Evolutionary conservation across 2,329 filamentous ascomycete genomes (phyloP).

Genomic region (Penicillium rolfsii): DNA sequence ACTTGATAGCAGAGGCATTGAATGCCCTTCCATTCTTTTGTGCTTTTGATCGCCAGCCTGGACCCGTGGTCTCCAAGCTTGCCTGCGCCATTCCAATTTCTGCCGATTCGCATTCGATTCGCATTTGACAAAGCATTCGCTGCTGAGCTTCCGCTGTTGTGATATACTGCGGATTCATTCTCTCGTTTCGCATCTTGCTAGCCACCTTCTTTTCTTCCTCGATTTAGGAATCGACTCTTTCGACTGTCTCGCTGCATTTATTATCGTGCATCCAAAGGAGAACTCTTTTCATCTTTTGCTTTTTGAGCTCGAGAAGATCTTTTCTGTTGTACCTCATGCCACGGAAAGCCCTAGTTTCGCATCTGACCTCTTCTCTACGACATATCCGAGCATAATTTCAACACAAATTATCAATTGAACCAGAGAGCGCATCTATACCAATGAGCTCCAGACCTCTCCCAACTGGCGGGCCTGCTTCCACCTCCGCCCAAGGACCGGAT

Average conservation of each 20-base stretch:
- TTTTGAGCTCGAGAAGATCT: neutral
- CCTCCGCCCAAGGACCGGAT: slow-evolving; percentile 16
- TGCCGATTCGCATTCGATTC: neutral
- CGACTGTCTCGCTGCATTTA: neutral
- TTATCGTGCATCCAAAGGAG: neutral
- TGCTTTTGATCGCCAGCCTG: slow-evolving; percentile 25
- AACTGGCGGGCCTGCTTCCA: slow-evolving; percentile 16
- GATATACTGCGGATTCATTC: slow-evolving; percentile 3
- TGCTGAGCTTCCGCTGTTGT: neutral
- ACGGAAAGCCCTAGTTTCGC: slow-evolving; percentile 8
- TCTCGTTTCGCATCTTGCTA: slow-evolving; percentile 13
- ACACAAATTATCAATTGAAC: neutral
- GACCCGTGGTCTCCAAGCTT: slow-evolving; percentile 25
- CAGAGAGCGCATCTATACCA: slow-evolving; percentile 4
- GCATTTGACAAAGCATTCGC: slow-evolving; percentile 1
- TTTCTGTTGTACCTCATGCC: slow-evolving; percentile 17
- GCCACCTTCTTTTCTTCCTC: slow-evolving; percentile 11
- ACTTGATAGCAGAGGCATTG: slow-evolving; percentile 35
- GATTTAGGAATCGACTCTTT: slow-evolving; percentile 20
- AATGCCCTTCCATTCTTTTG: slow-evolving; percentile 34
- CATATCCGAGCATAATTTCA: slow-evolving; percentile 1
- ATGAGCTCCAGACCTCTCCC: slow-evolving; percentile 29
- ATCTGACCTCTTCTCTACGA: neutral
- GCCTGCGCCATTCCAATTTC: neutral
- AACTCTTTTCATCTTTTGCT: neutral